Base-by-base conservation (phyloP, 1,284 basidiomycete genomes). In the Fistulinella staudtii region DNA sequence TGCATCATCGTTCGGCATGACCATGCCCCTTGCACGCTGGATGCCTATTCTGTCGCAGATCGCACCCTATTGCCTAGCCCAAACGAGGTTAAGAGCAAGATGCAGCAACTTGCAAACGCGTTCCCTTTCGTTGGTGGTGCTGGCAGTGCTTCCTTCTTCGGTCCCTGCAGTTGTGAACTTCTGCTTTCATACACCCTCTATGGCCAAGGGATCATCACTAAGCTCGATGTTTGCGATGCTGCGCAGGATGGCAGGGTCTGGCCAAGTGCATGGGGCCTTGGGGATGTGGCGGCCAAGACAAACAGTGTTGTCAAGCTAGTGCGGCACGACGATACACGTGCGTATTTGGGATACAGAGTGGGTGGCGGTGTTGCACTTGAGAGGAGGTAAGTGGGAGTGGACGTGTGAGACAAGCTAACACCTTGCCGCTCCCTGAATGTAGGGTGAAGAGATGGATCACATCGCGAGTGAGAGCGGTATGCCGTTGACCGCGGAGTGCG, bases 261-360 rank as follows among this genome's bases (percentile, higher is more conserved):
- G 88, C 79, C 89, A 93, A 47, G 81, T 72, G 55, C 91, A 93
- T 18, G 75, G 67, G 1, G 65, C 65, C 21, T 80, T 78, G 8
- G 77, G 70, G 2, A 89, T 68, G 5, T 72, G 68, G 9, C 75
- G 68, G 2, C 82, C 81, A 8, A 89, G 68, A 18, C 80, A 73
- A 30, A 90, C 75, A 9, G 77, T 76, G 51, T 93, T 88, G 53
- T 91, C 85, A 53, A 90, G 89, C 88, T 87, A 92, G 53, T 89
- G 86, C 0, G 88, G 88, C 0, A 86, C 72, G 8, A 91, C 58
- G 15, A 88, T 69, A 47, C 75, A 77, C 54, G 89, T 74, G 14
- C 68, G 64, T 0, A 79, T 80, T 45, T 71, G 64, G 3, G 72
- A 60, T 41, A 76, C 71, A 58, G 74, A 79, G 48, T 79, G 74